phyloP scores from a whole-genome alignment of 2,329 filamentous ascomycete genomes.

The Fusarium hostae region DNA sequence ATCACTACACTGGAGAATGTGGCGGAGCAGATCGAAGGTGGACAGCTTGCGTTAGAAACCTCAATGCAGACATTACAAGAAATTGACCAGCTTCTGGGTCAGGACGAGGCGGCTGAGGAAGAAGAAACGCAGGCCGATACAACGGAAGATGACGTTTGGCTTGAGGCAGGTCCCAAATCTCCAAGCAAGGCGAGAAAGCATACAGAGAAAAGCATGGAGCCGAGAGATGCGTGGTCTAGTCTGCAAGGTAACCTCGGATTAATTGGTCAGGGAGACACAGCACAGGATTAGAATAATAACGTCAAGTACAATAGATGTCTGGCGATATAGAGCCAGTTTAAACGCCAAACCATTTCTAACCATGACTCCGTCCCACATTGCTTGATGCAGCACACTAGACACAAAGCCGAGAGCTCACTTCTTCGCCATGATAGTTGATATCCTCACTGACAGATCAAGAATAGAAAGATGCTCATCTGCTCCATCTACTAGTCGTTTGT shows the following conservation, averaged over 20 bases:
- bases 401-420: slow-evolving; percentile 40
- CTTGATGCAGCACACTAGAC: slow-evolving; percentile 11
- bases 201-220: slow-evolving; percentile 40
- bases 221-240: slow-evolving; percentile 60
- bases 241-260: slow-evolving; percentile 66
- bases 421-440: slow-evolving; percentile 76
- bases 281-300: slow-evolving; percentile 25
- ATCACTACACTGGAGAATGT: slow-evolving; percentile 68
- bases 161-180: slow-evolving; percentile 46
- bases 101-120: slow-evolving; percentile 40
- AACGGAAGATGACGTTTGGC: slow-evolving; percentile 50
- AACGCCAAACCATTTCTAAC: slow-evolving; percentile 41
- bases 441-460: slow-evolving; percentile 83
- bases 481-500: slow-evolving; percentile 94
- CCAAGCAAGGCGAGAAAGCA: slow-evolving; percentile 41
- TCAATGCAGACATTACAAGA: slow-evolving; percentile 62
- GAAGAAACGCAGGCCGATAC: slow-evolving; percentile 37
- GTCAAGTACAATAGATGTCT: slow-evolving; percentile 26
- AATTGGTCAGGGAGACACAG: slow-evolving; percentile 53
- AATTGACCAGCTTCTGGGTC: slow-evolving; percentile 61
- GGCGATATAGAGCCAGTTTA: slow-evolving; percentile 34
- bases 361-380: slow-evolving; percentile 39
- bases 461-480: slow-evolving; percentile 95
- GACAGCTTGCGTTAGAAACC: slow-evolving; percentile 65
- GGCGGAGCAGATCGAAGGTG: slow-evolving; percentile 68